Conservation (phyloP, 2,329 filamentous ascomycete species). For the Graphilbum ipis-grandicollis region DNA sequence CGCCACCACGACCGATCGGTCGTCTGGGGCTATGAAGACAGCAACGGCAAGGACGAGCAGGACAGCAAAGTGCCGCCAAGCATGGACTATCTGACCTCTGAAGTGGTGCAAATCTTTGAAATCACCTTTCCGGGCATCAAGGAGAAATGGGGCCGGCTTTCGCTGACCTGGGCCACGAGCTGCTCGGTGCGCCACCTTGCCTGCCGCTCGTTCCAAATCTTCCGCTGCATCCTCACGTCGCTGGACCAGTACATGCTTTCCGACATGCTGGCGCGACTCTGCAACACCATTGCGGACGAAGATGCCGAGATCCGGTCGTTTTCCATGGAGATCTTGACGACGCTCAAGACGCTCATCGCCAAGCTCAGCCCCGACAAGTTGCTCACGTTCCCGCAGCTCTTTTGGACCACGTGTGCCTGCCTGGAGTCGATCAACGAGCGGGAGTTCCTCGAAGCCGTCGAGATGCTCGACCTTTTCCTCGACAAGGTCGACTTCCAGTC, state of each 20-base stretch:
- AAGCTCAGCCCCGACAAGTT: conserved; percentile 68
- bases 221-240: conserved; percentile 79
- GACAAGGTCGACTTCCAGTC: conserved; percentile 68
- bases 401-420: conserved; percentile 96
- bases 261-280: conserved; percentile 88
- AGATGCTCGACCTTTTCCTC: conserved; percentile 78
- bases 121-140: conserved; percentile 72
- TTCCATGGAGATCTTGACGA: conserved; percentile 94
- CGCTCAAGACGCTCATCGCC: conserved; percentile 75
- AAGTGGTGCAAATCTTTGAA: conserved; percentile 74
- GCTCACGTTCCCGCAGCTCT: conserved; percentile 80
- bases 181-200: conserved; percentile 90
- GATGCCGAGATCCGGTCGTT: conserved; percentile 91
- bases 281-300: conserved; percentile 93
- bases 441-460: conserved; percentile 80
- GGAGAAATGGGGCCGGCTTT: conserved; percentile 79
- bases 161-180: conserved; percentile 88
- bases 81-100: conserved; percentile 70
- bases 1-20: conserved; percentile 70
- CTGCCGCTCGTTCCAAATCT: conserved; percentile 94
- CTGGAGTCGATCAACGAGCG: conserved; percentile 92
- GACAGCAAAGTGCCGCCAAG: conserved; percentile 68
- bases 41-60: conserved; percentile 53
- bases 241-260: conserved; percentile 88
- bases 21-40: conserved; percentile 89